Evolutionary conservation across 1,139 yeast species (phyloP).

Genomic region (Eremothecium coryli): DNA sequence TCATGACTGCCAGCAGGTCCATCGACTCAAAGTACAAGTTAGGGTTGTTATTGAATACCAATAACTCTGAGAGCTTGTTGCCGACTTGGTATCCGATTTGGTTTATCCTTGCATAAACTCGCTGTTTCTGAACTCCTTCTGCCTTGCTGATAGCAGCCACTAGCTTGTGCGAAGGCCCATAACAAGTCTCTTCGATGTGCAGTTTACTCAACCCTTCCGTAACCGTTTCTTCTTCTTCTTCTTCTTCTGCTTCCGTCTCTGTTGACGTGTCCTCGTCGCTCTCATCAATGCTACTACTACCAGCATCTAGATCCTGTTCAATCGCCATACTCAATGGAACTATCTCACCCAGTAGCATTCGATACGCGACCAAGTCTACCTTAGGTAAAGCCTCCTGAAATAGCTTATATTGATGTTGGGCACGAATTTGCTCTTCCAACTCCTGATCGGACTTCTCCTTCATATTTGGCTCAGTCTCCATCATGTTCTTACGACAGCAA

Average conservation of each 20-base stretch:
- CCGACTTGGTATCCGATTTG: slow-evolving; percentile 71
- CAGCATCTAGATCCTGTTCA: slow-evolving; percentile 14
- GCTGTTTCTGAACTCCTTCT: slow-evolving; percentile 36
- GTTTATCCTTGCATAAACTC: slow-evolving; percentile 53
- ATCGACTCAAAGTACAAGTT: slow-evolving; percentile 37
- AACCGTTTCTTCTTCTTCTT: slow-evolving; percentile 42
- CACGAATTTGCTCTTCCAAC: slow-evolving; percentile 18
- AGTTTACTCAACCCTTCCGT: slow-evolving; percentile 18
- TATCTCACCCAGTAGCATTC: slow-evolving; percentile 58
- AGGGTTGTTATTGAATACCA: slow-evolving; percentile 50
- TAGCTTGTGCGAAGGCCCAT: slow-evolving; percentile 20
- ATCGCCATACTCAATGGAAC: slow-evolving; percentile 53
- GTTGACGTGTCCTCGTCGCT: slow-evolving; percentile 1
- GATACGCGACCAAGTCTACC: slow-evolving; percentile 21
- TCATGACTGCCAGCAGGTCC: slow-evolving; percentile 74
- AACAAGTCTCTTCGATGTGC: slow-evolving; percentile 8
- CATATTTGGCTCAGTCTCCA: slow-evolving; percentile 5
- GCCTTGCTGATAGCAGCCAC: slow-evolving; percentile 16
- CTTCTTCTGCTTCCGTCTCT: slow-evolving; percentile 23
- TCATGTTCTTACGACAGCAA: not conserved
- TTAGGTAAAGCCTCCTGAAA: slow-evolving; percentile 29
- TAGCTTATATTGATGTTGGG: slow-evolving; percentile 24
- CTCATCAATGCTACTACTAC: slow-evolving; percentile 3
- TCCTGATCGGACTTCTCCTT: slow-evolving; percentile 5
- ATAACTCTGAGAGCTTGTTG: slow-evolving; percentile 57